phyloP scores from a whole-genome alignment of 2,329 filamentous ascomycete genomes.

The Parafenestella ontariensis region DNA sequence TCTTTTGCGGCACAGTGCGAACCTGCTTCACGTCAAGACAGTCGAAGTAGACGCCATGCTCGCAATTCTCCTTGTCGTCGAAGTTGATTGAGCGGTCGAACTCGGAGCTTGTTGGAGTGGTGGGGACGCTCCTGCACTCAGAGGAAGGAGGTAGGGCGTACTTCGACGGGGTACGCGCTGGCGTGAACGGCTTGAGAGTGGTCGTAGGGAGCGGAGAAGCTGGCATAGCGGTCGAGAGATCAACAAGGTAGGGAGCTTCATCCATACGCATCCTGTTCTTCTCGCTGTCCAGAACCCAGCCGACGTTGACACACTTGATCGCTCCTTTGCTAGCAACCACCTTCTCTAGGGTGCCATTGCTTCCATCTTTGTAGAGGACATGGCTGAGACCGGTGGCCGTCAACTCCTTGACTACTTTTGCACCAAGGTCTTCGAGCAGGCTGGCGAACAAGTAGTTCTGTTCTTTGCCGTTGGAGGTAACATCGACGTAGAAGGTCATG shows the following conservation, averaged over 20 bases:
- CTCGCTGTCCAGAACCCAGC: conserved; percentile 77
- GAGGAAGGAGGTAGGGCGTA: conserved; percentile 32
- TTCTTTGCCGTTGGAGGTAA: conserved; percentile 75
- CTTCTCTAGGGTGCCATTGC: conserved; percentile 80
- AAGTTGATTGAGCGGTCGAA: conserved; percentile 36
- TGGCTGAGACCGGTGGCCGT: conserved; percentile 84
- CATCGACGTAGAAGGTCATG: conserved; percentile 81
- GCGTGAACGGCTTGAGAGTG: conserved; percentile 35
- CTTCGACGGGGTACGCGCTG: conserved; percentile 40
- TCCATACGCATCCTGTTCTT: conserved; percentile 43
- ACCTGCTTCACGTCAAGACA: conserved; percentile 53
- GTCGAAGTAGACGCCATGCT: conserved; percentile 48
- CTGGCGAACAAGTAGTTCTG: conserved; percentile 72
- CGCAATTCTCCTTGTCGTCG: conserved; percentile 45
- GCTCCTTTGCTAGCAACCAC: conserved; percentile 74
- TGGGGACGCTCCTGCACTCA: conserved; percentile 29
- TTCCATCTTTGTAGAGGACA: conserved; percentile 88
- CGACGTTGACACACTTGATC: conserved; percentile 85
- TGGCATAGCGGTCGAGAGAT: conserved; percentile 32
- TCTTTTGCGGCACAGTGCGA: conserved; percentile 42
- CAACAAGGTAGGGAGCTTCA: conserved; percentile 42
- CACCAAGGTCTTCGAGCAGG: conserved; percentile 80
- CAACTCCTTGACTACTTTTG: conserved; percentile 70
- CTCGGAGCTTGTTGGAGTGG: conserved; percentile 36
- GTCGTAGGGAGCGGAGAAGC: conserved; percentile 25